A percentile compares a stretch with the other conserved stretches of the same genome.
Conservation (phyloP, 192 early-diverging fungal genomes). For the Chytriomyces sp. region DNA sequence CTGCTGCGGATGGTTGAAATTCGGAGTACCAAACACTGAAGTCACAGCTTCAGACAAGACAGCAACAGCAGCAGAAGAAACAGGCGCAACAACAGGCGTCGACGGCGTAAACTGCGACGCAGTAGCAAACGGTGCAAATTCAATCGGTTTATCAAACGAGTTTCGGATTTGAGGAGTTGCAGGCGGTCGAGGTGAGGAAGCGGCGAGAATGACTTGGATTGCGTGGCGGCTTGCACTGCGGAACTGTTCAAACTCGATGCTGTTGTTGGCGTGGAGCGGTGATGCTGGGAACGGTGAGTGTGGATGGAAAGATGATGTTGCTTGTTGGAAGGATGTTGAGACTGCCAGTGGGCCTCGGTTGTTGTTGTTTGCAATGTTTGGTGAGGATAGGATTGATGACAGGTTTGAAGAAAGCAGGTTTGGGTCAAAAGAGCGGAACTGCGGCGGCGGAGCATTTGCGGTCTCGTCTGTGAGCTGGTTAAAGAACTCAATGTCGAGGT, state of each 20-base stretch:
- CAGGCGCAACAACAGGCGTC: too few species aligned
- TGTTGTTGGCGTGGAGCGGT: background rate
- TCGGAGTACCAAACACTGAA: too few species aligned
- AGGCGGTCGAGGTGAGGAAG: background rate
- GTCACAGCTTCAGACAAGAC: too few species aligned
- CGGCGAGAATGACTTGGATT: slow-evolving; percentile 7
- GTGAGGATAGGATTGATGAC: background rate
- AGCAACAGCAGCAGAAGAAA: too few species aligned
- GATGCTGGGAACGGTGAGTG: background rate
- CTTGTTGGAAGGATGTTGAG: background rate
- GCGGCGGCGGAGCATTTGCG: background rate
- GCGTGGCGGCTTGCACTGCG: background rate
- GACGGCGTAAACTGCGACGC: too few species aligned
- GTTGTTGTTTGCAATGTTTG: background rate
- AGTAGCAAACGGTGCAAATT: background rate
- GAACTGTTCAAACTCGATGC: background rate
- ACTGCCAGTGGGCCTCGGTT: background rate
- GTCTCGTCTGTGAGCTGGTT: background rate
- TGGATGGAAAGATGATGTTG: background rate
- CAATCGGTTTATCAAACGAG: background rate
- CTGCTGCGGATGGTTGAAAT: too few species aligned
- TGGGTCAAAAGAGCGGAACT: background rate
- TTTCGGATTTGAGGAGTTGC: background rate
- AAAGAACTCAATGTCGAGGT: slow-evolving; percentile 13
- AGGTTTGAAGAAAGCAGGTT: background rate